These are phyloP conservation scores for Trifolium repens DNA, from an alignment of 306 rosid genomes.

Conservation along the genomic window DNA sequence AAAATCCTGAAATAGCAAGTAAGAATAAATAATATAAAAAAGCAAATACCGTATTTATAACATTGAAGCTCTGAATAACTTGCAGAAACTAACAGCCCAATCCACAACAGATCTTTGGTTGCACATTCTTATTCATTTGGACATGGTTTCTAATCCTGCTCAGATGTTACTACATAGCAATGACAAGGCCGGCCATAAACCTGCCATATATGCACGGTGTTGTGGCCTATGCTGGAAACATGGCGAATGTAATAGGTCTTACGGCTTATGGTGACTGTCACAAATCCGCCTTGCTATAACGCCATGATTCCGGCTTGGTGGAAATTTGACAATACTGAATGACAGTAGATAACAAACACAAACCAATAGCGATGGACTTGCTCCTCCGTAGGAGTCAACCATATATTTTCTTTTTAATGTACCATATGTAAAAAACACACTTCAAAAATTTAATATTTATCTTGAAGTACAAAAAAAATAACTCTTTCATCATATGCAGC, in stretches of 20 bases:
- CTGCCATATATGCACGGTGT: background rate
- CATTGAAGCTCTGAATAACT: background rate
- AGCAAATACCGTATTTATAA: background rate
- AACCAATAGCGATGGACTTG: background rate
- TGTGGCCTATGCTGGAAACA: background rate
- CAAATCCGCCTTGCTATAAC: background rate
- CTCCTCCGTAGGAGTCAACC: constrained; percentile 17
- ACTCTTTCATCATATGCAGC: constrained; percentile 7
- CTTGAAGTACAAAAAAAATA: background rate
- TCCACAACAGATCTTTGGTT: background rate
- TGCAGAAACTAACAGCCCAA: background rate
- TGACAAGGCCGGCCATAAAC: background rate
- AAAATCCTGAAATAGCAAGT: constrained; percentile 7
- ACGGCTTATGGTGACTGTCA: background rate
- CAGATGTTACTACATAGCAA: background rate
- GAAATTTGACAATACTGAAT: background rate
- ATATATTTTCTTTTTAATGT: constrained; percentile 30
- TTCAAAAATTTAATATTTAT: background rate
- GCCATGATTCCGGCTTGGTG: background rate
- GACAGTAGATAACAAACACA: constrained; percentile 28
- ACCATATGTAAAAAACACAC: background rate
- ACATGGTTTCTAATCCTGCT: constrained; percentile 25
- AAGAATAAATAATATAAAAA: background rate
- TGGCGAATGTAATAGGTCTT: background rate
- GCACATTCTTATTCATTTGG: constrained; percentile 12